These are phyloP conservation scores for Scalesia atractyloides DNA, from an alignment of 129 eudicot genomes.

Conservation along the genomic window DNA sequence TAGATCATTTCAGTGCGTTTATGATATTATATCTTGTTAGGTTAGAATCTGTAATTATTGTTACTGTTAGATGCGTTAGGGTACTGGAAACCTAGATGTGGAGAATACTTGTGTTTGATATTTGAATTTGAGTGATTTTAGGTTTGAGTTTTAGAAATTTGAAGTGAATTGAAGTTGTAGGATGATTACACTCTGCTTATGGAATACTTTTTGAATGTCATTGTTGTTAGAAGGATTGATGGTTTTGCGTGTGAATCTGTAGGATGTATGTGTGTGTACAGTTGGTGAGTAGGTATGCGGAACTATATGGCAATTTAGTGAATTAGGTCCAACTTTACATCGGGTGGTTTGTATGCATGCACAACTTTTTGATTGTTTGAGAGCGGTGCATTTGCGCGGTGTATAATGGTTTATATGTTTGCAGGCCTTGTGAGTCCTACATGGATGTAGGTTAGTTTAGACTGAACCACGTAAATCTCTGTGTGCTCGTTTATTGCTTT, in stretches of 20 bases:
- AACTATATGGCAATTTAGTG: constrained; percentile 8
- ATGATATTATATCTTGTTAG: background rate
- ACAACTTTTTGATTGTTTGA: constrained; percentile 9
- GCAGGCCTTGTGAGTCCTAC: too few species aligned
- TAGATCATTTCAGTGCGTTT: constrained; percentile 7
- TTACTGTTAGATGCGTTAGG: background rate
- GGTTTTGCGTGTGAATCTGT: background rate
- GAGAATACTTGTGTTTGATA: constrained; percentile 13
- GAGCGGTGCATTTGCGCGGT: constrained; percentile 15
- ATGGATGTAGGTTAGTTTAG: too few species aligned
- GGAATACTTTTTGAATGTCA: background rate
- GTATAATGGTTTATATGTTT: background rate
- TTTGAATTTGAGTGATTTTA: constrained; percentile 5
- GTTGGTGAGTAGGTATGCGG: constrained; percentile 1
- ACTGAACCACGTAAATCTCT: too few species aligned
- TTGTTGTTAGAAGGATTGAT: background rate
- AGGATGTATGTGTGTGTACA: background rate
- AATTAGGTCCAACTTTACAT: background rate
- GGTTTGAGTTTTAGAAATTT: constrained; percentile 5
- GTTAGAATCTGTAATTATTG: background rate
- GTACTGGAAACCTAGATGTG: background rate
- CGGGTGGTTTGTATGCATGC: background rate
- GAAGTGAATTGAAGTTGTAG: background rate
- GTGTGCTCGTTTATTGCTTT: too few species aligned
- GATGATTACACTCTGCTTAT: constrained; percentile 22